Conservation (phyloP, 1,284 basidiomycete species). For the Naganishia sp. region DNA sequence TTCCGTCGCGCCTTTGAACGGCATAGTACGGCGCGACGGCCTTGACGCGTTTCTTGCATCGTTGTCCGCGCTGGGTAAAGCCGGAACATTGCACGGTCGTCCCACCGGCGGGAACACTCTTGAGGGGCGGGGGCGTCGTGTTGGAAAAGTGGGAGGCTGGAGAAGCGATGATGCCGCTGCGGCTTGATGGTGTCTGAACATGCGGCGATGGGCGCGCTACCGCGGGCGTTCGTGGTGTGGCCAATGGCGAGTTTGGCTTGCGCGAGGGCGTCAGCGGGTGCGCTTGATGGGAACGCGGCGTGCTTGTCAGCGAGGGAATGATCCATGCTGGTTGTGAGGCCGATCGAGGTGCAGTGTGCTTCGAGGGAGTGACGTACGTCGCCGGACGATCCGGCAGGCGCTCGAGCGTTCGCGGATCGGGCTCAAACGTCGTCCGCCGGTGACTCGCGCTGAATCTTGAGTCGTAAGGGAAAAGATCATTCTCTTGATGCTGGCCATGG, state of each 20-base stretch:
- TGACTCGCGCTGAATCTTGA: neutral
- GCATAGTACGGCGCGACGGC: conserved; percentile 41
- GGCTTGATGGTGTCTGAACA: neutral
- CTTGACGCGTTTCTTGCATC: conserved; percentile 50
- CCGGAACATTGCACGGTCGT: conserved; percentile 44
- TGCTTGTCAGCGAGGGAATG: neutral
- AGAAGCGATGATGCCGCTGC: neutral
- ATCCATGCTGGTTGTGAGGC: too few relatives aligned
- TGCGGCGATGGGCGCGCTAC: neutral
- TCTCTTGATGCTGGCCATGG: neutral
- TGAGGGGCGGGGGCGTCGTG: conserved; percentile 1
- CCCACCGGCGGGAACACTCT: neutral
- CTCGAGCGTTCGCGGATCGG: conserved; percentile 6
- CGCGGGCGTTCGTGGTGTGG: neutral
- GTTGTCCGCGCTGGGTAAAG: conserved; percentile 48
- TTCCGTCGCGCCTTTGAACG: conserved; percentile 1
- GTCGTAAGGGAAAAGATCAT: neutral
- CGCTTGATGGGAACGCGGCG: neutral
- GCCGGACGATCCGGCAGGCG: conserved; percentile 13
- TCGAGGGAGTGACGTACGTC: neutral
- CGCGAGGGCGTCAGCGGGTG: conserved; percentile 4
- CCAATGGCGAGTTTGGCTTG: neutral
- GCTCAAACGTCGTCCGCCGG: conserved; percentile 7
- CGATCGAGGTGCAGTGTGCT: neutral
- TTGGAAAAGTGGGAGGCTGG: neutral